Evolutionary conservation across 2,329 filamentous ascomycete genomes (phyloP).

Genomic region (Dothiorella sarmentorum): DNA sequence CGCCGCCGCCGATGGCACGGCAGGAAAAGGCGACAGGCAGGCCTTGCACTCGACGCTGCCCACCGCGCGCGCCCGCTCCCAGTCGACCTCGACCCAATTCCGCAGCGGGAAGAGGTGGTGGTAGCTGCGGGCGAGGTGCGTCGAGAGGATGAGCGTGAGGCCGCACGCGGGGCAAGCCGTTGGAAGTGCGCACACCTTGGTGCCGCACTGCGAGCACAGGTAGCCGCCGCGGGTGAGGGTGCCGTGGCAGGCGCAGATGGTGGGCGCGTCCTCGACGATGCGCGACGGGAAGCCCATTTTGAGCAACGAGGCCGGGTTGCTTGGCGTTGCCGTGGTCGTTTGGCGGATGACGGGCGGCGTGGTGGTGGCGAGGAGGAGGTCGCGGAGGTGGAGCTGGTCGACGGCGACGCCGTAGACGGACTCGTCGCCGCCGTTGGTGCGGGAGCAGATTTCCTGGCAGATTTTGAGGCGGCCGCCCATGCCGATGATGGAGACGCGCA

Average conservation of each 20-base stretch:
- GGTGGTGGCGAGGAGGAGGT: constrained; percentile 83
- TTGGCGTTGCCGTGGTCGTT: constrained; percentile 33
- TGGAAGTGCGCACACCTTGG: constrained; percentile 85
- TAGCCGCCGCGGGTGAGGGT: constrained; percentile 81
- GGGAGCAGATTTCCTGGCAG: constrained; percentile 81
- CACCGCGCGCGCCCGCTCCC: constrained; percentile 61
- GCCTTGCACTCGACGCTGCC: constrained; percentile 64
- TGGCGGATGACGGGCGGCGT: constrained; percentile 79
- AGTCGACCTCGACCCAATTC: constrained; percentile 88
- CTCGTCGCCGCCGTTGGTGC: constrained; percentile 78
- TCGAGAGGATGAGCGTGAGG: constrained; percentile 89
- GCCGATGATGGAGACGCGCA: constrained; percentile 85
- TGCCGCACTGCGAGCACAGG: constrained; percentile 80
- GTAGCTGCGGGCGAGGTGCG: constrained; percentile 45
- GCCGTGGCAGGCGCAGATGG: constrained; percentile 88
- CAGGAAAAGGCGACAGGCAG: constrained; percentile 71
- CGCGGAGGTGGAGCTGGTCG: constrained; percentile 81
- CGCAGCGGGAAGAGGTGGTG: constrained; percentile 52
- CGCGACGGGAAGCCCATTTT: constrained; percentile 98
- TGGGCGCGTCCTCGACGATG: constrained; percentile 67
- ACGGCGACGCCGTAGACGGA: constrained; percentile 78
- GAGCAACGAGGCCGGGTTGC: constrained; percentile 59
- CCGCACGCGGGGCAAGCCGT: constrained; percentile 89
- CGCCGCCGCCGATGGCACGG: constrained; percentile 31
- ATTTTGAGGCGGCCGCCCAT: constrained; percentile 89